Evolutionary conservation across 2,329 filamentous ascomycete genomes (phyloP), one percentile per base, ranked within the genome.

Genomic region (Fusarium algeriense): DNA sequence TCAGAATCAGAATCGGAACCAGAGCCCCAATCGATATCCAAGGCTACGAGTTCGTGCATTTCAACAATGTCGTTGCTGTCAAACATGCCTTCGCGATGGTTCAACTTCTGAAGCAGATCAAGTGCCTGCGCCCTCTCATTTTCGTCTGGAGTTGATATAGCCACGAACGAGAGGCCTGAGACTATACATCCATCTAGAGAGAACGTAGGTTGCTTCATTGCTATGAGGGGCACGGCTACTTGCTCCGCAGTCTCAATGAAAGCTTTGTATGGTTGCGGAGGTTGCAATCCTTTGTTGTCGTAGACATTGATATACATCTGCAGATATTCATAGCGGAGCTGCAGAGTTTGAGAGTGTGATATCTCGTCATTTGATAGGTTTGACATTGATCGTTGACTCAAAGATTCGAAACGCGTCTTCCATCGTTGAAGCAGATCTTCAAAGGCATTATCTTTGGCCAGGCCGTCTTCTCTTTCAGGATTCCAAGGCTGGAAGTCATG

Each of bases 11-110:
- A 49, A n/a, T 54, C 60, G 26, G 35, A 64, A 3, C 15, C 54
- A 32, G 20, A 28, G 4, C 14, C 43, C 28, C 34, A 43, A 8
- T 63, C 17, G 5, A 44, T 54, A 12, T 49, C 62, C 43, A 64
- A 37, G 2, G 41, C 49, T 40, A 19, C 10, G 5, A 62, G 15
- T 6, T 19, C 30, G 5, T 62, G 50, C 63, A 62, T 49, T n/a
- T 50, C 64, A 6, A 48, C 34, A 14, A 67, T 48, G 15, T 67
- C 63, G n/a, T 62, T 67, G 20, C 64, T 61, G 12, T 63, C 64
- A 1, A 48, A 62, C 2, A 50, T 67, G 6, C 63, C 63, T n/a
- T 66, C 52, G 3, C 61, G 38, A 45, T 66, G 63, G 10, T 66
- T 20, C 4, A 66, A 1, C 1, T 32, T 34, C 3, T 8, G 12